phyloP scores from a whole-genome alignment of 495 filamentous ascomycete genomes.

The Penicillium waksmanii region DNA sequence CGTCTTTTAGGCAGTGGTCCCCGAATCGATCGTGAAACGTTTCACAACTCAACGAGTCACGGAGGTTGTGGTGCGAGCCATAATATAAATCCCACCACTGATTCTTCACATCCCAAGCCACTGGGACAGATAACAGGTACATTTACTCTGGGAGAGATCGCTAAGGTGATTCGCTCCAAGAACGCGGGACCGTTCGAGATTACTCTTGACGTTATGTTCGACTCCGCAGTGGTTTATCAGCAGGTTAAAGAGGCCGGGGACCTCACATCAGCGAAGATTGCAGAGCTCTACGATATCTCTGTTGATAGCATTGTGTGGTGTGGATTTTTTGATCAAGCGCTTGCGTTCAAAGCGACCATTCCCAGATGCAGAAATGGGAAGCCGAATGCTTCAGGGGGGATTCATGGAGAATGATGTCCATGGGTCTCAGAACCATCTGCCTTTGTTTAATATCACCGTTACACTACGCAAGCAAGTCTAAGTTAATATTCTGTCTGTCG shows the following conservation, averaged over 20 bases:
- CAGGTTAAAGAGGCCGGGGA: conserved; percentile 37
- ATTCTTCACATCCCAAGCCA: not conserved
- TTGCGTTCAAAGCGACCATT: conserved; percentile 23
- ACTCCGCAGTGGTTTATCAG: conserved; percentile 31
- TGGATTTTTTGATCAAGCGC: conserved; percentile 47
- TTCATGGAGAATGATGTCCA: conserved; percentile 9
- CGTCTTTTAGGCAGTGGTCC: not conserved
- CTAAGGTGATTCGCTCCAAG: conserved; percentile 52
- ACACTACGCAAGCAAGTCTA: conserved; percentile 1
- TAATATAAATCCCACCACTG: not conserved
- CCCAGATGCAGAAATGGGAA: not conserved
- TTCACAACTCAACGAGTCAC: not conserved
- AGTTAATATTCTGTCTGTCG: not conserved
- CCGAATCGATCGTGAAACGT: not conserved
- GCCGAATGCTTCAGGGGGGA: not conserved
- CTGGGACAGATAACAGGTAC: conserved; percentile 7
- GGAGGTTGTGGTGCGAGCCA: not conserved
- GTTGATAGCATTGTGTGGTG: conserved; percentile 40
- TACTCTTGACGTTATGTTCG: conserved; percentile 56
- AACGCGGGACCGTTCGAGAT: conserved; percentile 56
- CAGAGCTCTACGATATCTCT: conserved; percentile 32
- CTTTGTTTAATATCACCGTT: conserved; percentile 5
- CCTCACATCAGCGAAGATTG: conserved; percentile 21
- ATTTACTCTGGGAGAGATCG: conserved; percentile 32
- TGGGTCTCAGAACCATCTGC: conserved; percentile 7